Evolutionary conservation across 2,329 filamentous ascomycete species (phyloP).

Genomic region (Ophiostoma sp.): DNA sequence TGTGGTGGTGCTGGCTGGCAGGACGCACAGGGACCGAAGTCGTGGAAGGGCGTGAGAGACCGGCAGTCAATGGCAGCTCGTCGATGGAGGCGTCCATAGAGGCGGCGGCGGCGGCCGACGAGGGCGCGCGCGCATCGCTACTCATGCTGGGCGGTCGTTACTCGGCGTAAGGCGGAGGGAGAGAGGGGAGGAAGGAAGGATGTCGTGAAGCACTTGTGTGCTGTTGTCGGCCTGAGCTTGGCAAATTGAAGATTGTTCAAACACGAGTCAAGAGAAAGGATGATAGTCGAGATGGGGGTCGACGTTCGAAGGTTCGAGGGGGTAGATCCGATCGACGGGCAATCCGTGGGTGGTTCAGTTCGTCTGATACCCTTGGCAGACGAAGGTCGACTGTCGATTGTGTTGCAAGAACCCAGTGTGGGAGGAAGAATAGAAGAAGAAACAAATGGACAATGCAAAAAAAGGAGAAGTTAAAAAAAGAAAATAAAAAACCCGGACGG

Average conservation of each 20-base stretch:
- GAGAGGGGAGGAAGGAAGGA: neutral
- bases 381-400: constrained; percentile 9
- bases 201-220: neutral
- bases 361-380: neutral
- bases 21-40: constrained; percentile 33
- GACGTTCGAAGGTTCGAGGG: neutral
- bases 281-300: neutral
- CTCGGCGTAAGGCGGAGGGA: neutral
- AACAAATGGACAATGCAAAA: neutral
- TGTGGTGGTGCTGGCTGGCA: constrained; percentile 24
- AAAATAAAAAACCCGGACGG: neutral
- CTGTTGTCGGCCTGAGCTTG: neutral
- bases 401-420: neutral
- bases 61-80: constrained; percentile 26
- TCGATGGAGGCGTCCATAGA: constrained; percentile 34
- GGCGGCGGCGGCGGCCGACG: constrained; percentile 9
- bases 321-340: constrained; percentile 20
- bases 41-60: constrained; percentile 21
- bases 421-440: neutral
- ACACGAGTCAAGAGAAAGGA: neutral
- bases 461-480: neutral
- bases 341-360: neutral
- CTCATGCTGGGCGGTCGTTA: constrained; percentile 36
- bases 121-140: constrained; percentile 38
- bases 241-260: neutral